Conservation (phyloP, 768 basidiomycete genomes). For the Lactarius quietus region DNA sequence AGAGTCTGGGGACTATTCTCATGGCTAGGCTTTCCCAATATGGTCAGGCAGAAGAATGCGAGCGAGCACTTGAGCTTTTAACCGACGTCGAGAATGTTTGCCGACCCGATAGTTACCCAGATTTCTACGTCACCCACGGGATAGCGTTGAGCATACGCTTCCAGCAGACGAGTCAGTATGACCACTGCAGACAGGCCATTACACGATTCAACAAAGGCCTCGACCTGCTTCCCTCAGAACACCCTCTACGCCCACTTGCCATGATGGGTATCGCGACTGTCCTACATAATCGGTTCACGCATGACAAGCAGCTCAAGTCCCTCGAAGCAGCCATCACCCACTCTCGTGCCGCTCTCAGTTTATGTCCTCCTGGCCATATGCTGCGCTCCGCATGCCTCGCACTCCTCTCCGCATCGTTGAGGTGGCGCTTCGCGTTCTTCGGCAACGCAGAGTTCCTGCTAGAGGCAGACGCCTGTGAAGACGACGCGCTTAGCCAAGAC, state of each 20-base stretch:
- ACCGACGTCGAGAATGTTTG: not conserved
- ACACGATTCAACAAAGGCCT: slow-evolving; percentile 1
- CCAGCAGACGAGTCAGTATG: slow-evolving; percentile 10
- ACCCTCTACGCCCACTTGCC: not conserved
- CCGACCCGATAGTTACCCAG: not conserved
- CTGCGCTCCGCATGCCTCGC: slow-evolving; percentile 7
- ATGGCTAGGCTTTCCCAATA: not conserved
- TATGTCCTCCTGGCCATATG: slow-evolving; percentile 3
- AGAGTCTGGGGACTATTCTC: not conserved
- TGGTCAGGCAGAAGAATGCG: not conserved
- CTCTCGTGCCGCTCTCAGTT: not conserved
- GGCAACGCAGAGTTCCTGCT: slow-evolving; percentile 6
- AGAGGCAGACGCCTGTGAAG: slow-evolving; percentile 3
- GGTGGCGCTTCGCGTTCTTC: slow-evolving; percentile 7
- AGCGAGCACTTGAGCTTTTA: not conserved
- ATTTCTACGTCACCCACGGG: not conserved
- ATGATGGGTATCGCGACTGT: not conserved
- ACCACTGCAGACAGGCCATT: not conserved
- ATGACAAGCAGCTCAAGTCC: not conserved
- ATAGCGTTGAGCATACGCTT: not conserved
- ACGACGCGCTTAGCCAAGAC: not conserved
- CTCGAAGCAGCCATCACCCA: slow-evolving; percentile 13
- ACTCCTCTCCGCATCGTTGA: slow-evolving; percentile 4
- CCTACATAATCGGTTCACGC: slow-evolving; percentile 4
- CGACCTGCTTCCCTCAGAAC: not conserved